These are phyloP conservation scores for Candida saitoana DNA, from an alignment of 805 yeast genomes.

Conservation along the genomic window DNA sequence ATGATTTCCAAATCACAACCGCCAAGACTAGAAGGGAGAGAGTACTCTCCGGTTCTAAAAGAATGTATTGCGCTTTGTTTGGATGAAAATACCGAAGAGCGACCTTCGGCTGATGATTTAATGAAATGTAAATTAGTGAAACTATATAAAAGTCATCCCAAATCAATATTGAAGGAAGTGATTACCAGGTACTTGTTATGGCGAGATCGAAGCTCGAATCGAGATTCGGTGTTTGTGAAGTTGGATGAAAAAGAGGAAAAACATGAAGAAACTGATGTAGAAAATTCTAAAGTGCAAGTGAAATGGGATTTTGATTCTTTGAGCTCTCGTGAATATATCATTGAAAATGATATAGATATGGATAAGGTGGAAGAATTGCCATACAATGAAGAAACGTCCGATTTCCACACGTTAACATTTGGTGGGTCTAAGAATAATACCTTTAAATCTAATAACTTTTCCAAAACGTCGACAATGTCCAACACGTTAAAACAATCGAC, in stretches of 20 bases:
- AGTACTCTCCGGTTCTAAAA: conserved; percentile 68
- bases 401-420: conserved; percentile 28
- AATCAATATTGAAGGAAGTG: conserved; percentile 63
- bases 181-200: conserved; percentile 68
- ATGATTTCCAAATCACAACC: conserved; percentile 90
- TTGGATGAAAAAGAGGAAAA: conserved; percentile 21
- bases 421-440: conserved; percentile 4
- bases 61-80: conserved; percentile 88
- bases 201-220: conserved; percentile 58
- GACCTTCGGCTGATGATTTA: conserved; percentile 84
- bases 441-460: conserved; percentile 9
- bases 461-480: conserved; percentile 5
- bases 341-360: conserved; percentile 61
- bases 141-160: conserved; percentile 55
- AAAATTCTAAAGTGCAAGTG: conserved; percentile 36
- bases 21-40: conserved; percentile 88
- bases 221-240: conserved; percentile 44
- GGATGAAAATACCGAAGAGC: conserved; percentile 87
- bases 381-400: conserved; percentile 8
- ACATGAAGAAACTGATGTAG: conserved; percentile 12
- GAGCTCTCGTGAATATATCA: conserved; percentile 66
- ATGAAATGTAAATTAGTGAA: conserved; percentile 70
- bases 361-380: conserved; percentile 24
- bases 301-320: conserved; percentile 91
- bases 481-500: conserved; percentile 1